phyloP scores from a whole-genome alignment of 768 basidiomycete species.

The Auriscalpium vulgare region DNA sequence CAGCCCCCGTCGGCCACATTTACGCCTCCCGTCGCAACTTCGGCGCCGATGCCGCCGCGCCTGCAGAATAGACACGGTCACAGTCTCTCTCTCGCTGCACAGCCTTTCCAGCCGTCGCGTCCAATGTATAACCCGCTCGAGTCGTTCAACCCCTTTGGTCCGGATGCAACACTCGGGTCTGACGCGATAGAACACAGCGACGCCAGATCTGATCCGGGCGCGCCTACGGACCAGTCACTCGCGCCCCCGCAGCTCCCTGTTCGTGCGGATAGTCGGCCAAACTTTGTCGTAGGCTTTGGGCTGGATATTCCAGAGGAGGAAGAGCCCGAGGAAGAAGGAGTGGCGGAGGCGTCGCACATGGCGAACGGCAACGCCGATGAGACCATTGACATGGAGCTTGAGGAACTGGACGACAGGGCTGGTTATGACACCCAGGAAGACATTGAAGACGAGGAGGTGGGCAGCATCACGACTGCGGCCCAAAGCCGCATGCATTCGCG shows the following conservation, averaged over 20 bases:
- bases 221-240: slow-evolving; percentile 39
- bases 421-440: slow-evolving; percentile 28
- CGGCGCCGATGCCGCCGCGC: slow-evolving; percentile 27
- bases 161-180: slow-evolving; percentile 44
- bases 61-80: slow-evolving; percentile 60
- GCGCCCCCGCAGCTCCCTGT: slow-evolving; percentile 32
- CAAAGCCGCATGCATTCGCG: slow-evolving; percentile 56
- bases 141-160: slow-evolving; percentile 61
- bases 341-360: slow-evolving; percentile 9
- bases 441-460: slow-evolving; percentile 31
- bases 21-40: slow-evolving; percentile 40
- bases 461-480: slow-evolving; percentile 37
- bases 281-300: slow-evolving; percentile 76
- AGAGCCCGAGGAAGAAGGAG: slow-evolving; percentile 48
- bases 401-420: slow-evolving; percentile 16
- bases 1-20: slow-evolving; percentile 47
- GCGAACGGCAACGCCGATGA: slow-evolving; percentile 8
- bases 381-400: slow-evolving; percentile 17
- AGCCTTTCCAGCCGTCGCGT: slow-evolving; percentile 35
- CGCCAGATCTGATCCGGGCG: slow-evolving; percentile 48
- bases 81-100: slow-evolving; percentile 64
- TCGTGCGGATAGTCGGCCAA: slow-evolving; percentile 49
- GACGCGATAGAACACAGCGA: slow-evolving; percentile 26
- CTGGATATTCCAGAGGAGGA: slow-evolving; percentile 72
- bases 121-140: slow-evolving; percentile 29